Evolutionary conservation across 176 grass and related monocot genomes (phyloP).

Genomic region (Alloteropsis semialata): DNA sequence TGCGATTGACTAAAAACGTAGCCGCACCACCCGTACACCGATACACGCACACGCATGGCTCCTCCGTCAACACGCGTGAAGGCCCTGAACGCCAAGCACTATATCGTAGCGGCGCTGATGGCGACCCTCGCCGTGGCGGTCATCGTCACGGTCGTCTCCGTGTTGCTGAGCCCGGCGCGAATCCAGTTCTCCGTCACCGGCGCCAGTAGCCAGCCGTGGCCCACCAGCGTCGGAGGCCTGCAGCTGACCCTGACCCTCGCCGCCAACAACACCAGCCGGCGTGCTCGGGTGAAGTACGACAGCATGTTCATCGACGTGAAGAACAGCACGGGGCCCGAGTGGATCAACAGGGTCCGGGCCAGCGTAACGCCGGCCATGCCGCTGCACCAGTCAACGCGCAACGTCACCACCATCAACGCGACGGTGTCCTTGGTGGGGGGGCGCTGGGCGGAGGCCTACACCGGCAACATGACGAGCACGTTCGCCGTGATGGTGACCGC

Average conservation of each 20-base stretch:
- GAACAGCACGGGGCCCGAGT: background rate
- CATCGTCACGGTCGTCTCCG: background rate
- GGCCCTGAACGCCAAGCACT: background rate
- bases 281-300: background rate
- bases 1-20: no score
- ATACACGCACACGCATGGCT: no score
- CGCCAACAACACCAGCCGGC: background rate
- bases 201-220: no score
- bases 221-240: no score
- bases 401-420: background rate
- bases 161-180: background rate
- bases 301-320: background rate
- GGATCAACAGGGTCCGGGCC: no score
- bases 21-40: no score
- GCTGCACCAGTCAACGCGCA: background rate
- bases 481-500: background rate
- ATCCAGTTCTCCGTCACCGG: background rate
- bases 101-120: background rate
- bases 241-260: background rate
- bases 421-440: background rate
- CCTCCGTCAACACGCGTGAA: no score
- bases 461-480: fast-evolving
- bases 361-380: background rate
- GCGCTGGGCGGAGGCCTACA: background rate
- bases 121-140: background rate